A percentile compares a stretch with the other conserved stretches of the same genome.
These are phyloP conservation scores for Fistulinella cinereoalba DNA, from an alignment of 1,284 basidiomycete genomes.

Conservation along the genomic window DNA sequence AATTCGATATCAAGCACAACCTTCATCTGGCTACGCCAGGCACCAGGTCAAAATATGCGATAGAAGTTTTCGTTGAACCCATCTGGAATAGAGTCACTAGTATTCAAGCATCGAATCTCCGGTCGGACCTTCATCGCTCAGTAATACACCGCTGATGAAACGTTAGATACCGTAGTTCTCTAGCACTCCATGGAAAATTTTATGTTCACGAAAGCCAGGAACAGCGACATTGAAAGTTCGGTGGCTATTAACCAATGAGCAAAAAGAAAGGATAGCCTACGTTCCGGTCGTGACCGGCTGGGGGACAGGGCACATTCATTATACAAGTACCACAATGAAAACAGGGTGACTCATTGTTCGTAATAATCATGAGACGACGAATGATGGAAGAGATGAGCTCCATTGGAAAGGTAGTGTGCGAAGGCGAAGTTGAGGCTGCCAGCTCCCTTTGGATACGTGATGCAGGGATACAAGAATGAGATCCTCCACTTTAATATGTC, in stretches of 20 bases:
- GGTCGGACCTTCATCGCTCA: no score
- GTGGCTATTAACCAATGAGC: not conserved
- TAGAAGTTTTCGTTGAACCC: no score
- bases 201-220: not conserved
- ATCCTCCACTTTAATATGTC: conserved; percentile 57
- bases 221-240: not conserved
- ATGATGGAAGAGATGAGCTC: conserved; percentile 1
- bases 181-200: no score
- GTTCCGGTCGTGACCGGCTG: no score
- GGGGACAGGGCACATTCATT: no score
- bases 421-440: conserved; percentile 73
- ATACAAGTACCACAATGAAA: not conserved
- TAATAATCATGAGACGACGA: conserved; percentile 2
- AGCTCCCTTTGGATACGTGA: conserved; percentile 74
- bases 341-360: not conserved
- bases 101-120: no score
- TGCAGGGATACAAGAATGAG: conserved; percentile 70
- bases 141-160: no score
- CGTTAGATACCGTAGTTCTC: not conserved
- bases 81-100: no score
- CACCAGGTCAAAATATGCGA: no score
- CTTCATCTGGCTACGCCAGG: no score
- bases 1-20: no score
- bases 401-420: conserved; percentile 8
- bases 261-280: no score